A percentile compares a stretch with the other conserved stretches of the same genome.
These are phyloP conservation scores for Blastocystis sp. DNA, from an alignment of 352 stramenopile species.

Conservation along the genomic window DNA sequence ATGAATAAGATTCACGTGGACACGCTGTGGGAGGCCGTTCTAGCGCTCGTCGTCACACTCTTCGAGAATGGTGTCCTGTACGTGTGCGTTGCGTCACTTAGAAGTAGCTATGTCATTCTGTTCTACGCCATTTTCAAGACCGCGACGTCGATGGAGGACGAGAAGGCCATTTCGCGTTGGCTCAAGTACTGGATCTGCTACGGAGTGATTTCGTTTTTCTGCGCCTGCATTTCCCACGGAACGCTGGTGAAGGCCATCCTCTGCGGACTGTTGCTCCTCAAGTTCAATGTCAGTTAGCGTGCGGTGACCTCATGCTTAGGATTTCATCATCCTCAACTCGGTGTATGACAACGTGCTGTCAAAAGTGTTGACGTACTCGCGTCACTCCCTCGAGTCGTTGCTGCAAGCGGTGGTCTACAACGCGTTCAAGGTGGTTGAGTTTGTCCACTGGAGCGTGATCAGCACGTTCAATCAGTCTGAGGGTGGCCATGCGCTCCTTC, in stretches of 20 bases:
- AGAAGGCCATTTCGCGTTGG: constrained; percentile 23
- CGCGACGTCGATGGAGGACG: constrained; percentile 38
- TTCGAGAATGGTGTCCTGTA: constrained; percentile 20
- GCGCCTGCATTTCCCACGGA: background rate
- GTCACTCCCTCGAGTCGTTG: constrained; percentile 1
- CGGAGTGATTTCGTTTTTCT: constrained; percentile 19
- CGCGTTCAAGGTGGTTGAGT: constrained; percentile 9
- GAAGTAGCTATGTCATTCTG: constrained; percentile 30
- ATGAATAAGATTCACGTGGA: constrained; percentile 21
- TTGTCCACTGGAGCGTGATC: constrained; percentile 32
- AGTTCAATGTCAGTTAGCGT: constrained; percentile 33
- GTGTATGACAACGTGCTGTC: constrained; percentile 37
- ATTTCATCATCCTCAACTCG: constrained; percentile 49
- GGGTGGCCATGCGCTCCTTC: background rate
- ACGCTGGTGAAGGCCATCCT: background rate
- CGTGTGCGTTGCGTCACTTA: background rate
- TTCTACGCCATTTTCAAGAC: constrained; percentile 66
- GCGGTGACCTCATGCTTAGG: background rate
- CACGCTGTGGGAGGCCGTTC: constrained; percentile 32
- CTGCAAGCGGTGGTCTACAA: background rate
- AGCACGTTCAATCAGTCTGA: constrained; percentile 9
- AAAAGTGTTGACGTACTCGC: constrained; percentile 37
- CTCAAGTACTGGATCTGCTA: constrained; percentile 65
- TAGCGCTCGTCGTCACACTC: background rate
- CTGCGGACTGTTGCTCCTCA: constrained; percentile 26